These are phyloP conservation scores for Hypholoma fasciculare DNA, from an alignment of 768 basidiomycete genomes.

Conservation along the genomic window DNA sequence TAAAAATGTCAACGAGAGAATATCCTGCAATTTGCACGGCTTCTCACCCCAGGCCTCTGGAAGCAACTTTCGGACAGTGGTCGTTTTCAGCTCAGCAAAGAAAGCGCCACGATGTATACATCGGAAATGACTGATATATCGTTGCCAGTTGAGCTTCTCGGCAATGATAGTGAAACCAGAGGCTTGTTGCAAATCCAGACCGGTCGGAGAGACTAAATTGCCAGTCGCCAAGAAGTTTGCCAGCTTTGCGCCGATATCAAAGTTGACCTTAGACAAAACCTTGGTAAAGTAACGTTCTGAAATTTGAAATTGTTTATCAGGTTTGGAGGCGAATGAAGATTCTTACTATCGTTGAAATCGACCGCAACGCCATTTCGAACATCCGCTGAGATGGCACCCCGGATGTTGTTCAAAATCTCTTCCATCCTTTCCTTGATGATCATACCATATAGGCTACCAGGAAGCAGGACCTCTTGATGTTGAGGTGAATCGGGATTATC, in stretches of 20 bases:
- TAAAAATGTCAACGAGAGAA: neutral
- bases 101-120: conserved; percentile 99
- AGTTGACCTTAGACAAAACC: conserved; percentile 75
- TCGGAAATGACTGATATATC: conserved; percentile 97
- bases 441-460: conserved; percentile 91
- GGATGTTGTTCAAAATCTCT: conserved; percentile 77
- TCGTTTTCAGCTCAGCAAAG: conserved; percentile 98
- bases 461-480: conserved; percentile 95
- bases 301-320: neutral
- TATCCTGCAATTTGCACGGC: neutral
- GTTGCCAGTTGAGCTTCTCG: conserved; percentile 98
- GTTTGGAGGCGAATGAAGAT: conserved; percentile 1
- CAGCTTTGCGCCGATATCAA: conserved; percentile 88
- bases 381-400: conserved; percentile 69
- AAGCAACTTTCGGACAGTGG: conserved; percentile 91
- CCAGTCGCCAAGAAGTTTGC: conserved; percentile 97
- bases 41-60: conserved; percentile 96
- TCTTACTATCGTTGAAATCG: conserved; percentile 86
- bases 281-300: conserved; percentile 82
- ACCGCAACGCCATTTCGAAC: conserved; percentile 76
- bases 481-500: conserved; percentile 99
- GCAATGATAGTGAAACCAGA: conserved; percentile 99
- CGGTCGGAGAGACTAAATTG: conserved; percentile 91
- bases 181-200: conserved; percentile 95
- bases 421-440: conserved; percentile 98